Percentiles rank a stretch among this genome's conserved stretches.
Evolutionary conservation across 2,329 filamentous ascomycete species (phyloP).

Genomic region (Fusarium sp.): DNA sequence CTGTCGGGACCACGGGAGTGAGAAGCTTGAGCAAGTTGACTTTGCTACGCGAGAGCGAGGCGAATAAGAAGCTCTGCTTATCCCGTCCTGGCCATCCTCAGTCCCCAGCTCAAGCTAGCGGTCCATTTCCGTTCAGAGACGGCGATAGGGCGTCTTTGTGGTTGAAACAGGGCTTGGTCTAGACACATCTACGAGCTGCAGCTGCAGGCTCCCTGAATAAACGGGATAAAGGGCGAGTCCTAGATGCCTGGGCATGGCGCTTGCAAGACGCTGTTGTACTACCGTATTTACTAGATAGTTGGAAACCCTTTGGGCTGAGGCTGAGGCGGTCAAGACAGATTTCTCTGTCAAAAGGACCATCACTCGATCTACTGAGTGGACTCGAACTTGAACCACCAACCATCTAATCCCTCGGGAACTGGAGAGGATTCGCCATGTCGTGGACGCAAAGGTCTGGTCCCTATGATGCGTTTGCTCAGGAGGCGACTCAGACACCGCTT

Average conservation of each 20-base stretch:
- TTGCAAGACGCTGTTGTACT: not conserved
- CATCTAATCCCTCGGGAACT: not conserved
- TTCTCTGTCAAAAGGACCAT: not conserved
- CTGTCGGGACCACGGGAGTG: conserved; percentile 7
- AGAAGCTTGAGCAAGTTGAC: conserved; percentile 18
- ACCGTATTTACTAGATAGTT: not conserved
- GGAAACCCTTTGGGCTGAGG: not conserved
- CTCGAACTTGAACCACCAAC: not conserved
- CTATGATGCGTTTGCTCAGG: conserved; percentile 40
- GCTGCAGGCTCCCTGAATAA: conserved; percentile 3
- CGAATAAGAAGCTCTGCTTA: conserved; percentile 9
- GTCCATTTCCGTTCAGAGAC: conserved; percentile 25
- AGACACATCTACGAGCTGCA: conserved; percentile 16
- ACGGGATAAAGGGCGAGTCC: not conserved
- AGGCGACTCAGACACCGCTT: conserved; percentile 35
- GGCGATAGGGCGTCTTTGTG: conserved; percentile 11
- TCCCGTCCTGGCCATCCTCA: not conserved
- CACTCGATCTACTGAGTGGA: not conserved
- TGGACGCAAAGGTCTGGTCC: conserved; percentile 41
- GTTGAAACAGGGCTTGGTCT: conserved; percentile 40
- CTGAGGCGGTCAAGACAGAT: not conserved
- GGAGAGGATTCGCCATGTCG: conserved; percentile 31
- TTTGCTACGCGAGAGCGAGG: not conserved
- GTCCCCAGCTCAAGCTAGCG: not conserved
- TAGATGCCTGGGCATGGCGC: not conserved